Conservation (phyloP, 768 basidiomycete genomes). For the Lactifluus subvellereus region DNA sequence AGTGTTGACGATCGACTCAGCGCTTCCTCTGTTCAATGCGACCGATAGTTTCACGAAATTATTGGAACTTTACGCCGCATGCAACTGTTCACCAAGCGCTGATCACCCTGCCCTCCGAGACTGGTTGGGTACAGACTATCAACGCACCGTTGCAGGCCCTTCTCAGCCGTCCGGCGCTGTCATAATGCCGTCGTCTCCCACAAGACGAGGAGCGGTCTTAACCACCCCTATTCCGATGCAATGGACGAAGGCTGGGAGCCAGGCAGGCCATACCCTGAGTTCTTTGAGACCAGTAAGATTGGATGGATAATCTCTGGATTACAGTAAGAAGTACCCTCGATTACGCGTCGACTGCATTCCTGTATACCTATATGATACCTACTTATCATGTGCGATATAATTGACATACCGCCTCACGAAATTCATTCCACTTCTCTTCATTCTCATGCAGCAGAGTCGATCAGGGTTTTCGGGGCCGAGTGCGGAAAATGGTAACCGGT, state of each 20-base stretch:
- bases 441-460: too few relatives aligned
- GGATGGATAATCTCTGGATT: slow-evolving; percentile 6
- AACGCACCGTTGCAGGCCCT: background rate
- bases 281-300: slow-evolving; percentile 7
- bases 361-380: slow-evolving; percentile 15
- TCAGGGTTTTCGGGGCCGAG: too few relatives aligned
- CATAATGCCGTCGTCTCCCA: background rate
- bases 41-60: slow-evolving; percentile 17
- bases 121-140: slow-evolving; percentile 6
- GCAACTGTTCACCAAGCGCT: slow-evolving; percentile 11
- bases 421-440: too few relatives aligned
- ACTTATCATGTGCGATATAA: background rate
- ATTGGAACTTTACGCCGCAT: slow-evolving; percentile 17
- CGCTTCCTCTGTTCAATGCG: slow-evolving; percentile 20
- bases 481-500: too few relatives aligned
- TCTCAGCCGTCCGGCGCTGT: background rate
- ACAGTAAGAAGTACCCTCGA: background rate
- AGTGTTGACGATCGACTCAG: slow-evolving; percentile 2
- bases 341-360: background rate
- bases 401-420: background rate
- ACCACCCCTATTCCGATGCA: background rate
- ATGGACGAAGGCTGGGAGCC: slow-evolving; percentile 10
- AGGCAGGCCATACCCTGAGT: slow-evolving; percentile 8
- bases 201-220: slow-evolving; percentile 3
- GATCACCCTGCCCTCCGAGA: slow-evolving; percentile 17